These are phyloP conservation scores for Rhodotorula sp. DNA, from an alignment of 1,284 basidiomycete genomes.

Conservation along the genomic window DNA sequence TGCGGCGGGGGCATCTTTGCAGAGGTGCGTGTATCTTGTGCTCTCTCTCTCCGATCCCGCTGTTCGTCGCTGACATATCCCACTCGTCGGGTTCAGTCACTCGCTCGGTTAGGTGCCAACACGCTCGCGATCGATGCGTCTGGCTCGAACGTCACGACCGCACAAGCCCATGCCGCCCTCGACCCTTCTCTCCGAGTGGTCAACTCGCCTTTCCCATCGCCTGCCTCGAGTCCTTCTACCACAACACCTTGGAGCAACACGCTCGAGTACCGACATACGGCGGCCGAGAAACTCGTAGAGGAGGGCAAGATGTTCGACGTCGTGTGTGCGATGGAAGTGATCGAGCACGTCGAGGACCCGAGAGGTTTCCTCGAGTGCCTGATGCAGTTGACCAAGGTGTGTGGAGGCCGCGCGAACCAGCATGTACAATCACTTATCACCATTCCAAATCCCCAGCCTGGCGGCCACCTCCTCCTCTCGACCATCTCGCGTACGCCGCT, in stretches of 20 bases:
- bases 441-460: slow-evolving; percentile 62
- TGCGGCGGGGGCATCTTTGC: slow-evolving; percentile 93
- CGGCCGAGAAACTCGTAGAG: slow-evolving; percentile 71
- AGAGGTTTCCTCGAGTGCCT: slow-evolving; percentile 76
- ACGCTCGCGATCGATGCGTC: slow-evolving; percentile 91
- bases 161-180: slow-evolving; percentile 72
- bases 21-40: slow-evolving; percentile 61
- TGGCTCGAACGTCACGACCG: slow-evolving; percentile 78
- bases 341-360: slow-evolving; percentile 96
- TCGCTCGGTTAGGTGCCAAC: slow-evolving; percentile 80
- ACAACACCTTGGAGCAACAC: not conserved
- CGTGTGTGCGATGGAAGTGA: slow-evolving; percentile 95
- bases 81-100: slow-evolving; percentile 57
- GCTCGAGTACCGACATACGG: slow-evolving; percentile 69
- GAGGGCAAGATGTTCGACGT: slow-evolving; percentile 70
- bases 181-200: slow-evolving; percentile 59
- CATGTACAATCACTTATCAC: not conserved
- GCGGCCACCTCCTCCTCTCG: slow-evolving; percentile 90
- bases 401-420: slow-evolving; percentile 32
- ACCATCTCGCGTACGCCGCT: slow-evolving; percentile 95
- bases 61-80: too few relatives aligned
- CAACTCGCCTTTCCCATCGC: slow-evolving; percentile 21
- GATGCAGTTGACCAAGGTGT: slow-evolving; percentile 77
- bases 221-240: not conserved
- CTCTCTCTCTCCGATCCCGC: too few relatives aligned